phyloP scores from a whole-genome alignment of 2,329 filamentous ascomycete species.

The Pseudogymnoascus verrucosus region DNA sequence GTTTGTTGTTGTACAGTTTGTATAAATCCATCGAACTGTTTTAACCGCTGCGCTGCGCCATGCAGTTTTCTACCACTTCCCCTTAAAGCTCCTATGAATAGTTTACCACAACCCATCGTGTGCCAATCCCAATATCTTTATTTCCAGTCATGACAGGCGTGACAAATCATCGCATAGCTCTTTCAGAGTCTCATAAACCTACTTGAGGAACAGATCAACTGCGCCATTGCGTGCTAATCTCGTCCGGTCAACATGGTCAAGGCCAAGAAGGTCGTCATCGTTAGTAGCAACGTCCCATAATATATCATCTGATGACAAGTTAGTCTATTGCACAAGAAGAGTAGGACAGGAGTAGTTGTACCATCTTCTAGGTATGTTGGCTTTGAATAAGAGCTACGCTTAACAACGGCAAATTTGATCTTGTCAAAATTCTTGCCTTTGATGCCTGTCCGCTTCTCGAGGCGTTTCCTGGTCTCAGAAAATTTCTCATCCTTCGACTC shows the following conservation, averaged over 20 bases:
- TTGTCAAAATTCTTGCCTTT: conserved; percentile 99
- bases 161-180: neutral
- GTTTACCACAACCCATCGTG: neutral
- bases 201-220: conserved; percentile 53
- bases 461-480: conserved; percentile 84
- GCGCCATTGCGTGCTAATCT: conserved; percentile 50
- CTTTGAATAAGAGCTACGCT: conserved; percentile 63
- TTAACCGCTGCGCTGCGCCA: neutral
- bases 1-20: conserved; percentile 6
- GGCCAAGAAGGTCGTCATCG: conserved; percentile 54
- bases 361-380: conserved; percentile 82
- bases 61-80: conserved; percentile 2
- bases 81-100: neutral
- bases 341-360: conserved; percentile 37
- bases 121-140: conserved; percentile 3
- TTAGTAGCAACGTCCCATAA: conserved; percentile 44
- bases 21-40: conserved; percentile 4
- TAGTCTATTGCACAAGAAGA: conserved; percentile 7
- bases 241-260: conserved; percentile 59
- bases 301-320: conserved; percentile 43
- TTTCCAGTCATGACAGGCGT: conserved; percentile 3
- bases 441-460: conserved; percentile 85
- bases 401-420: conserved; percentile 86
- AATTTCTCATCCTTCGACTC: conserved; percentile 66
- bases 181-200: conserved; percentile 15